Evolutionary conservation across 2,329 filamentous ascomycete genomes (phyloP).

Genomic region (Hymenoscyphus occultus): DNA sequence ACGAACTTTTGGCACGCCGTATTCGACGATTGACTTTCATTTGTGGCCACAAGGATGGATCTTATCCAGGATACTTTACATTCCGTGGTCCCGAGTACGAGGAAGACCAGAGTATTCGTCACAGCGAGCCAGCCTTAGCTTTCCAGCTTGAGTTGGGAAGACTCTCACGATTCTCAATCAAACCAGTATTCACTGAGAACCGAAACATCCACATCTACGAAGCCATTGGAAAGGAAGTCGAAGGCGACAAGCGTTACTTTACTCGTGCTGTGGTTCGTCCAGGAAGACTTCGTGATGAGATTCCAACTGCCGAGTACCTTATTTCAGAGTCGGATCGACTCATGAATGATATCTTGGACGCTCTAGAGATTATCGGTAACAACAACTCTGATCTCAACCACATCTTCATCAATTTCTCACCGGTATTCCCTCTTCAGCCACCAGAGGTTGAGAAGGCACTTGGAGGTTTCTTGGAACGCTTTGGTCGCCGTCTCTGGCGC

Average conservation of each 20-base stretch:
- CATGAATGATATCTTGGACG: conserved; percentile 97
- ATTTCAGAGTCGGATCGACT: conserved; percentile 95
- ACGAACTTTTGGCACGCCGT: conserved; percentile 75
- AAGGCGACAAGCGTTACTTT: conserved; percentile 98
- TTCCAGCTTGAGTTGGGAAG: conserved; percentile 97
- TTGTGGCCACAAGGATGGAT: conserved; percentile 89
- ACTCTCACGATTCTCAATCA: conserved; percentile 95
- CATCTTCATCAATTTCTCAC: conserved; percentile 99
- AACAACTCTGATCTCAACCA: conserved; percentile 99
- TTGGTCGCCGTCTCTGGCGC: conserved; percentile 91
- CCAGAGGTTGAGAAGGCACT: conserved; percentile 89
- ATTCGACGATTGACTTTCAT: conserved; percentile 94
- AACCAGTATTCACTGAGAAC: conserved; percentile 98
- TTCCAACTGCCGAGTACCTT: conserved; percentile 96
- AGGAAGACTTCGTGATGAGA: conserved; percentile 91
- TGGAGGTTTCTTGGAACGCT: conserved; percentile 92
- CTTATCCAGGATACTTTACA: conserved; percentile 95
- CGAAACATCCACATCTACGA: conserved; percentile 99
- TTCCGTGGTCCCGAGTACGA: conserved; percentile 89
- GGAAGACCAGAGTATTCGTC: conserved; percentile 94
- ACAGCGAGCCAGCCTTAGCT: conserved; percentile 91
- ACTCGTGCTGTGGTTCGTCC: conserved; percentile 93
- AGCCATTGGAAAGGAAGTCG: conserved; percentile 88
- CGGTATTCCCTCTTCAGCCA: conserved; percentile 89
- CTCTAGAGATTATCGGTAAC: conserved; percentile 96